Base-by-base conservation (phyloP, 75 land plant species). In the Pinus tabuliformis region DNA sequence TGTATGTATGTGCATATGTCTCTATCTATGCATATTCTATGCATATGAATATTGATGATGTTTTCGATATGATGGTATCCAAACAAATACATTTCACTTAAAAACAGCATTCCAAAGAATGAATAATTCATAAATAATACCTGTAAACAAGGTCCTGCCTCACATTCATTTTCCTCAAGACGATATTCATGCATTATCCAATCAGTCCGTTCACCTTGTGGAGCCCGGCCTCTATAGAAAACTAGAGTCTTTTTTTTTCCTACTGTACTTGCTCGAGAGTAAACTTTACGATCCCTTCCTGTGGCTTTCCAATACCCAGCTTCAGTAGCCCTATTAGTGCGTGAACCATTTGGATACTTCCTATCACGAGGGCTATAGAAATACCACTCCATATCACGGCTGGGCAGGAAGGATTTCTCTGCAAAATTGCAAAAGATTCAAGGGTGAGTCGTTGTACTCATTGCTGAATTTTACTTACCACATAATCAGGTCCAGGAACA, bases 241-340 rank as follows among this genome's bases (percentile, higher is more conserved):
- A 30, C 75, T 14, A 76, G 72, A 24, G 77, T 76, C 42, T 76
- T 76, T 30, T 22, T 33, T 15, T 20, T 18, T 61, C 77, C 77
- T 22, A 74, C 24, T 22, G 22, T 18, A 3, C 7, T 22, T 33
- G 65, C 26, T 9, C 49, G 70, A 63, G 37, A 57, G 76, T 8
- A 6, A 18, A 76, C 36, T 15, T 7, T 45, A 6, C 14, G 17
- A 6, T 70, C 42, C 52, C 28, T 59, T 28, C 75, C 42, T 9
- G 76, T 76, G 39, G n/a, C n/a, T n/a, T 36, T 71, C 77, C 77
- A 76, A 39, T 76, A 76, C 24, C 77, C 77, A 12, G 72, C 45
- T 30, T 59, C 45, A 5, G 77, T 63, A 15, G 77, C 45, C 77
- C 76, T 59, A 18, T 71, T 36, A 57, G 49, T 20, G 16, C 20